Conservation (phyloP, 106 monocot genomes). For the Allium sativum region DNA sequence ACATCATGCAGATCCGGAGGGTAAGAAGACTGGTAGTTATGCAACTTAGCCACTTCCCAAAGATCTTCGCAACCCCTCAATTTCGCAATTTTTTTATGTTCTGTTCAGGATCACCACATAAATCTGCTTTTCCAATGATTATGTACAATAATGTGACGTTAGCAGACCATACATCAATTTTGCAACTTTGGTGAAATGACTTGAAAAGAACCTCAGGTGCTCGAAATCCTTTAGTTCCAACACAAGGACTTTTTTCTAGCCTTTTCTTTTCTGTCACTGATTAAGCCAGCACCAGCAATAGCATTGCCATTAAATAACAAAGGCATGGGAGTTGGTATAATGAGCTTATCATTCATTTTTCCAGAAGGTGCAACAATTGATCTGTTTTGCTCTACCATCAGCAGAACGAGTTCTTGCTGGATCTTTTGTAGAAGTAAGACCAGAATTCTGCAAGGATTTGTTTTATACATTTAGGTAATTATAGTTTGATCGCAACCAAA, state of each 20-base stretch:
- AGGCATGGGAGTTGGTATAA: constrained; percentile 75
- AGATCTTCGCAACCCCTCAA: constrained; percentile 87
- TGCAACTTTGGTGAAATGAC: constrained; percentile 81
- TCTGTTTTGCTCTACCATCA: constrained; percentile 72
- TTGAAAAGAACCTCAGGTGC: constrained; percentile 95
- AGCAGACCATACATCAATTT: constrained; percentile 86
- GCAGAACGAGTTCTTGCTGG: constrained; percentile 43
- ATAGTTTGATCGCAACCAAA: too few relatives aligned
- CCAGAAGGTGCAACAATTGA: constrained; percentile 61
- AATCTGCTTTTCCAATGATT: constrained; percentile 70
- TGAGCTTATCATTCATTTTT: constrained; percentile 23
- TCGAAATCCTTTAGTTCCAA: constrained; percentile 92
- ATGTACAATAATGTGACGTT: constrained; percentile 83
- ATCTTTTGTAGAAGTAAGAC: constrained; percentile 78
- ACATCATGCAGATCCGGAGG: constrained; percentile 67
- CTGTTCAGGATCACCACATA: constrained; percentile 89
- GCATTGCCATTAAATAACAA: constrained; percentile 49
- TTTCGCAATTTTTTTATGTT: constrained; percentile 86
- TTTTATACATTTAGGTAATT: too few relatives aligned
- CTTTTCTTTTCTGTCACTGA: constrained; percentile 67
- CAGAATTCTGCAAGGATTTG: constrained; percentile 1
- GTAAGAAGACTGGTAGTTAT: constrained; percentile 61
- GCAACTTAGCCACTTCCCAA: constrained; percentile 96
- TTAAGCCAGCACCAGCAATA: constrained; percentile 51
- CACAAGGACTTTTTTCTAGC: constrained; percentile 81